Evolutionary conservation across 2,329 filamentous ascomycete species (phyloP).

Genomic region (Sporothrix schenckii): DNA sequence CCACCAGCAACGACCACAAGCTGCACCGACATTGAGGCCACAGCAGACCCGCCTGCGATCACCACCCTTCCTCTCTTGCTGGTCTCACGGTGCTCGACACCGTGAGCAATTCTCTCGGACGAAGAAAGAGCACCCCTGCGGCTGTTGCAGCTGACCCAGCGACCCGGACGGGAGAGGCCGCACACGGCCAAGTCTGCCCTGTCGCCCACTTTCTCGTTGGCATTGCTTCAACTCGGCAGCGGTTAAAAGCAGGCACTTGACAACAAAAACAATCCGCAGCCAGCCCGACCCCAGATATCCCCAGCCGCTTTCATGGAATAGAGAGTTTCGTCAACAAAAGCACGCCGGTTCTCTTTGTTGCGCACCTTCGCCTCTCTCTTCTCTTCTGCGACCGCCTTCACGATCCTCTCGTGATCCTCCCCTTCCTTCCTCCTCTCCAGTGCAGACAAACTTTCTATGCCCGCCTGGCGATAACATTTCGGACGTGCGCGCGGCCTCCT

Average conservation of each 20-base stretch:
- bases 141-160: conserved; percentile 24
- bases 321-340: background rate
- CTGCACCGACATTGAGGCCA: background rate
- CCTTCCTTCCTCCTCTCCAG: background rate
- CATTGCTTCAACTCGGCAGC: conserved; percentile 21
- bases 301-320: background rate
- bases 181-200: conserved; percentile 18
- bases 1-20: background rate
- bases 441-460: conserved; percentile 30
- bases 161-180: conserved; percentile 22
- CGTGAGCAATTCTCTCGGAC: background rate
- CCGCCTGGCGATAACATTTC: conserved; percentile 24
- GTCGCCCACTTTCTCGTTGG: background rate
- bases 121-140: background rate
- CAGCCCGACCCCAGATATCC: conserved; percentile 14
- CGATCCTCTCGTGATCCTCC: conserved; percentile 4
- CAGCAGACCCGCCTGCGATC: background rate
- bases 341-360: background rate
- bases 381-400: background rate
- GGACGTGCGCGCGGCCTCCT: conserved; percentile 26
- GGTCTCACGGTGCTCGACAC: background rate
- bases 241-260: conserved; percentile 23
- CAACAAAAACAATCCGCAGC: conserved; percentile 16
- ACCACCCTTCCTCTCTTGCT: background rate
- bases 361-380: conserved; percentile 39